Evolutionary conservation across 495 filamentous ascomycete genomes (phyloP), one percentile per base, ranked within the genome.

Genomic region (Friedmanniomyces simplex): DNA sequence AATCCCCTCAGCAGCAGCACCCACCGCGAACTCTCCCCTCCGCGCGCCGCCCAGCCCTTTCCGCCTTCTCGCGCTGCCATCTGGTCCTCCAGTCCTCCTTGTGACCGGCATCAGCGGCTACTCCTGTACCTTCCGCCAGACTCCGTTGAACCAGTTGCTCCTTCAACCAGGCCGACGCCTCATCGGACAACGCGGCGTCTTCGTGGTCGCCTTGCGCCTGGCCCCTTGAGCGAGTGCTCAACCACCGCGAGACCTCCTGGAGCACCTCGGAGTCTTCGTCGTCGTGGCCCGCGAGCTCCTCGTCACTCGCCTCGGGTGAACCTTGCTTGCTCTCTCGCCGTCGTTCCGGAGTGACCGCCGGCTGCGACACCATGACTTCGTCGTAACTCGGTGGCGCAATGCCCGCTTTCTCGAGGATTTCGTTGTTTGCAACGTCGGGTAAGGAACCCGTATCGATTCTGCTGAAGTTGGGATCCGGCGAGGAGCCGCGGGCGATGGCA

Each of bases 341-440:
- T 3, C 18, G 20, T 8, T 7, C n/a, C 3, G 53, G 28, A 13
- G 41, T 20, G 11, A 56, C 26, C n/a, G n/a, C n/a, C n/a, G n/a
- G 52, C 10, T 24, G 13, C 39, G 52, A 24, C 25, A 26, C 39
- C 14, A 59, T 47, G 24, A 59, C 42, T 11, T 55, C 58, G 26
- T 55, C 21, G 52, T 60, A 60, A 30, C 58, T 55, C 37, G 58
- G 58, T 45, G 58, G 58, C 16, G 13, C 26, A 20, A 55, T 55
- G 26, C 52, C 57, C 20, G 51, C 41, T 24, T 49, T 46, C 18
- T 30, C 26, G 11, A 54, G 37, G 32, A 54, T 49, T 18, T 54
- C 57, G 14, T 24, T 25, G 34, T 59, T 54, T 8, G 50, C 42
- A 2, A 22, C 11, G 50, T 34, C 20, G 28, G 49, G 18, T 7